A percentile compares a stretch with the other conserved stretches of the same genome.
Evolutionary conservation across 1,139 yeast genomes (phyloP).

Genomic region (Lodderomyces parapsilosis): DNA sequence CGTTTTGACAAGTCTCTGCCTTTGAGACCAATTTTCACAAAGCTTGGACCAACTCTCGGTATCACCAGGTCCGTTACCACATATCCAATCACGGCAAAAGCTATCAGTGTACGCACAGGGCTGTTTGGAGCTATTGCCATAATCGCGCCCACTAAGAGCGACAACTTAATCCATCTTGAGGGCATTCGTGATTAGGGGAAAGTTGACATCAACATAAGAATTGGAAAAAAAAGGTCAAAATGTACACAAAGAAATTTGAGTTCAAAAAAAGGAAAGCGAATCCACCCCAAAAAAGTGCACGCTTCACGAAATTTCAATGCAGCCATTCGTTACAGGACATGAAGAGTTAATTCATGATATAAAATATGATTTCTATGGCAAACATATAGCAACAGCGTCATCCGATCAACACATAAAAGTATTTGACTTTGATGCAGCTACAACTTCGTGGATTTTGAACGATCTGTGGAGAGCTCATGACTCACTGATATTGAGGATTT

Average conservation of each 20-base stretch:
- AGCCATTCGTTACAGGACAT: slow-evolving; percentile 84
- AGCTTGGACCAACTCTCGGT: slow-evolving; percentile 65
- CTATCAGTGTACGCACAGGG: slow-evolving; percentile 53
- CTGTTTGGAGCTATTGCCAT: slow-evolving; percentile 26
- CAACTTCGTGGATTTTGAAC: slow-evolving; percentile 69
- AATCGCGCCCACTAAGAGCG: slow-evolving; percentile 20
- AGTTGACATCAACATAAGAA: background rate
- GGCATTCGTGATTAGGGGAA: background rate
- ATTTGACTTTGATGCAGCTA: slow-evolving; percentile 62
- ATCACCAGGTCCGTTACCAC: slow-evolving; percentile 56
- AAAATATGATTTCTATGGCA: slow-evolving; percentile 87
- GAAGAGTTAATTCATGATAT: slow-evolving; percentile 89
- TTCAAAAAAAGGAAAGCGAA: too few relatives aligned
- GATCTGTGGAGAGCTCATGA: slow-evolving; percentile 97
- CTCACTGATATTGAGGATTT: slow-evolving; percentile 74
- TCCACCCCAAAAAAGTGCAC: too few relatives aligned
- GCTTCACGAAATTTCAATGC: slow-evolving; percentile 22
- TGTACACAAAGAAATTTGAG: too few relatives aligned
- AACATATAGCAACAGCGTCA: slow-evolving; percentile 86
- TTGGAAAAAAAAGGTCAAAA: slow-evolving; percentile 4
- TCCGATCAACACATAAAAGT: slow-evolving; percentile 91
- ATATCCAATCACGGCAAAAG: slow-evolving; percentile 69
- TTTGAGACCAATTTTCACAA: slow-evolving; percentile 72
- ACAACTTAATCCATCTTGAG: slow-evolving; percentile 2
- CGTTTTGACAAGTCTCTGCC: slow-evolving; percentile 83